Percentiles rank a stretch among this genome's conserved stretches.
Conservation (phyloP, 2,329 filamentous ascomycete genomes). For the Verticillium albo-atrum region DNA sequence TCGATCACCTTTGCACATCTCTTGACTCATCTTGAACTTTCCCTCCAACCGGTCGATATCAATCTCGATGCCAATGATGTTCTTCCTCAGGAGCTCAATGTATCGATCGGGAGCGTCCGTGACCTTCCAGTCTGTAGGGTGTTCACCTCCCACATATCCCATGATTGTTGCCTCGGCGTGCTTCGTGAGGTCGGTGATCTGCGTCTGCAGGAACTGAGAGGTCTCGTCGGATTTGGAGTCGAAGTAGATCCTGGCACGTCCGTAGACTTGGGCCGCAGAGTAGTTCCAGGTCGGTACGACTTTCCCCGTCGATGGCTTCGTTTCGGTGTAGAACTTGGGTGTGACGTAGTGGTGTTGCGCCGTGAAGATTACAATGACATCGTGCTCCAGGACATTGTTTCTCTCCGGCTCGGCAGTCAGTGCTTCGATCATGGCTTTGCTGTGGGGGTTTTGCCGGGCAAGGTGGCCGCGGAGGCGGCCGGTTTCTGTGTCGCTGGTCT, state of each 20-base stretch:
- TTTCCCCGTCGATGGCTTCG: constrained; percentile 60
- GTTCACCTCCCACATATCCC: constrained; percentile 41
- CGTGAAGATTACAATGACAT: constrained; percentile 62
- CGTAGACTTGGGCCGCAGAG: constrained; percentile 59
- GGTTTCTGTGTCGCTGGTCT: constrained; percentile 32
- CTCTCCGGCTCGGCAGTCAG: constrained; percentile 11
- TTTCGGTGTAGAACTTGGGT: constrained; percentile 62
- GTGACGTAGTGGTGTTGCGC: constrained; percentile 61
- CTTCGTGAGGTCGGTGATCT: constrained; percentile 47
- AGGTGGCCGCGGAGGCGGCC: constrained; percentile 56
- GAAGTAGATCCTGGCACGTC: constrained; percentile 47
- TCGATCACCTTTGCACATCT: constrained; percentile 29
- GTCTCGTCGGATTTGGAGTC: constrained; percentile 43
- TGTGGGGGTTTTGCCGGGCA: constrained; percentile 59
- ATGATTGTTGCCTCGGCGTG: constrained; percentile 51
- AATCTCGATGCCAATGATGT: constrained; percentile 58
- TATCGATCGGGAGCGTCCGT: constrained; percentile 52
- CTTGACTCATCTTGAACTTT: constrained; percentile 66
- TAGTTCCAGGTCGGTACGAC: constrained; percentile 72
- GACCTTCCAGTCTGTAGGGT: constrained; percentile 47
- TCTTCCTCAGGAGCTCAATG: constrained; percentile 52
- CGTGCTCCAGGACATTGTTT: constrained; percentile 35
- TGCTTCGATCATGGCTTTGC: constrained; percentile 53
- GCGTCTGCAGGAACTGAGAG: constrained; percentile 39
- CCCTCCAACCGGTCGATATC: constrained; percentile 49